These are phyloP conservation scores for Gentiana macrophylla DNA, from an alignment of 257 asterid genomes.

Conservation along the genomic window DNA sequence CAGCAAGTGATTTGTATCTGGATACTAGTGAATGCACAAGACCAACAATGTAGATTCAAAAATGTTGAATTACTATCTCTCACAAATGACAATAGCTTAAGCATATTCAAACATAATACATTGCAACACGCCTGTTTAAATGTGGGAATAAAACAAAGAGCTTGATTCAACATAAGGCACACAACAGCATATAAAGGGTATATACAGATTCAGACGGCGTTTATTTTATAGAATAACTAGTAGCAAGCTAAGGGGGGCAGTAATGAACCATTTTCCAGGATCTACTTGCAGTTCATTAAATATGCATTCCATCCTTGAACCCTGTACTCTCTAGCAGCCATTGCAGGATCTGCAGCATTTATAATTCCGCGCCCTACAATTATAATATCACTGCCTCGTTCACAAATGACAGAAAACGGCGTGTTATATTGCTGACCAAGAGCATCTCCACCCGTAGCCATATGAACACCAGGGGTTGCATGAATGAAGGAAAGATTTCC, in stretches of 20 bases:
- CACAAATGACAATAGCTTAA: no score
- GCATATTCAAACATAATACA: no score
- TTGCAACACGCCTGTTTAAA: no score
- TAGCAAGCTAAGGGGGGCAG: no score
- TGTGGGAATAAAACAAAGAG: no score
- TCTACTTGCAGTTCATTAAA: constrained; percentile 43
- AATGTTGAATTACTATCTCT: no score
- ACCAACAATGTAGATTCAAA: no score
- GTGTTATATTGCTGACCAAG: constrained; percentile 94
- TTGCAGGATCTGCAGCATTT: constrained; percentile 69
- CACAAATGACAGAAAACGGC: constrained; percentile 72
- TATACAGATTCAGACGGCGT: no score
- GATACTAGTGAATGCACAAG: no score
- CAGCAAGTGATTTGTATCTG: background rate
- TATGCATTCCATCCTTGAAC: constrained; percentile 96
- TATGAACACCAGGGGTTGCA: constrained; percentile 94
- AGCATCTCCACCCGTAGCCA: constrained; percentile 91
- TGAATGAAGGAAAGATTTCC: constrained; percentile 75
- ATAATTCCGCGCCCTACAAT: constrained; percentile 97
- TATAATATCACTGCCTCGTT: constrained; percentile 83
- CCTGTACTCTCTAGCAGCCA: constrained; percentile 77
- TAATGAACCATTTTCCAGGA: background rate
- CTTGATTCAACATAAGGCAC: no score
- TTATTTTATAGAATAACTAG: no score
- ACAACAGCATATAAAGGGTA: no score